These are phyloP conservation scores for Poronia punctata DNA, from an alignment of 495 filamentous ascomycete species.

Conservation along the genomic window DNA sequence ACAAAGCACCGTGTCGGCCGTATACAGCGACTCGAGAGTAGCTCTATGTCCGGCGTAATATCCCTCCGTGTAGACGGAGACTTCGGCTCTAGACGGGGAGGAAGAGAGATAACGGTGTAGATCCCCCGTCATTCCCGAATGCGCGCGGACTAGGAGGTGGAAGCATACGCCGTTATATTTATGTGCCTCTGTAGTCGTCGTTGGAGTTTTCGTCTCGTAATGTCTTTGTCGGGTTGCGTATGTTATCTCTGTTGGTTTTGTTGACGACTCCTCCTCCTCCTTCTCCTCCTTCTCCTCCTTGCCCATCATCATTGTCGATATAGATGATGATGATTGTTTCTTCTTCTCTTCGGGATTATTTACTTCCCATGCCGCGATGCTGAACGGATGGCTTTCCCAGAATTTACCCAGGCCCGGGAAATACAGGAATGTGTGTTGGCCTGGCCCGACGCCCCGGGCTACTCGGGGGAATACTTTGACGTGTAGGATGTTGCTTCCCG, in stretches of 20 bases:
- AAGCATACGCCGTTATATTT: neutral
- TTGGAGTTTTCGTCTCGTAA: too few relatives aligned
- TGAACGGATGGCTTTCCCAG: constrained; percentile 9
- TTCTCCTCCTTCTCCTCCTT: neutral
- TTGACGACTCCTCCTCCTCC: neutral
- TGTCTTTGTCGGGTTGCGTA: too few relatives aligned
- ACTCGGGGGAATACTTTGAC: constrained; percentile 1
- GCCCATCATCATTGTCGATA: neutral
- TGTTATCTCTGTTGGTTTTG: too few relatives aligned
- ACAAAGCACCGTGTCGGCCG: constrained; percentile 4
- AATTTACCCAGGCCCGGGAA: constrained; percentile 6
- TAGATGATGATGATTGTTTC: neutral
- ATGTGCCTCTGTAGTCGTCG: neutral
- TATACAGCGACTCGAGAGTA: constrained; percentile 1
- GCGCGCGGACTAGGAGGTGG: constrained; percentile 1
- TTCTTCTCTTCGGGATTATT: too few relatives aligned
- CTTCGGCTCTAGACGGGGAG: neutral
- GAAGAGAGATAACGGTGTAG: neutral
- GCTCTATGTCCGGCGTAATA: neutral
- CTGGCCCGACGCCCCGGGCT: constrained; percentile 1
- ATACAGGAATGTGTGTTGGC: constrained; percentile 6
- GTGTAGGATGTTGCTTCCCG: constrained; percentile 1
- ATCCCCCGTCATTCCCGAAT: constrained; percentile 1
- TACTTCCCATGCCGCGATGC: constrained; percentile 7
- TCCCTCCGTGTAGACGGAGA: constrained; percentile 4